Evolutionary conservation across 2,329 filamentous ascomycete genomes (phyloP).

Genomic region (Juglanconis juglandina): DNA sequence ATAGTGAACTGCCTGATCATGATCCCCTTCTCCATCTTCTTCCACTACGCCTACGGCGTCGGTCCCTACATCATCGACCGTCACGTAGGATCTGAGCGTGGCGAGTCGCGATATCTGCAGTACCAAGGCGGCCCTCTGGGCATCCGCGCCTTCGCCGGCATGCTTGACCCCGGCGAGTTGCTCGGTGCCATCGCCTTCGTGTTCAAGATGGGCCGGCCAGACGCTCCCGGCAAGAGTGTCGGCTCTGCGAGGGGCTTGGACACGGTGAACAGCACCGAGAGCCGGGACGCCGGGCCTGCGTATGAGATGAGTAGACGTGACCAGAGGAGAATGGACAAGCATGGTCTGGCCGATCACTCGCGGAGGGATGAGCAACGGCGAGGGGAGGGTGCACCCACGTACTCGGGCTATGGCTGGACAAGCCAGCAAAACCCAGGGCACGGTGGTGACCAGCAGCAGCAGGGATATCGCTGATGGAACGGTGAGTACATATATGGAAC

Average conservation of each 20-base stretch:
- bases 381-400: background rate
- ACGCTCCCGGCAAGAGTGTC: background rate
- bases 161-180: conserved; percentile 18
- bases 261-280: background rate
- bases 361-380: background rate
- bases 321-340: background rate
- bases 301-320: conserved; percentile 1
- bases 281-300: background rate
- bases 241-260: background rate
- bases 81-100: conserved; percentile 9
- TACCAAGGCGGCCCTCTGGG: conserved; percentile 24
- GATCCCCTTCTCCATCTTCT: conserved; percentile 24
- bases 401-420: background rate
- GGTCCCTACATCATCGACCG: conserved; percentile 22
- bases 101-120: conserved; percentile 16
- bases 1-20: conserved; percentile 26
- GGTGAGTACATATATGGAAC: background rate
- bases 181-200: conserved; percentile 4
- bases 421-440: background rate
- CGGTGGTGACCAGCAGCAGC: background rate
- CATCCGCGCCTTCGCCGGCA: conserved; percentile 15
- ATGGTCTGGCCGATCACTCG: background rate
- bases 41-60: conserved; percentile 23
- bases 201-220: conserved; percentile 1
- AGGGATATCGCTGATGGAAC: background rate